Evolutionary conservation across 75 land plant species (phyloP), one percentile per base, ranked within the genome.

Genomic region (Picea glauca): DNA sequence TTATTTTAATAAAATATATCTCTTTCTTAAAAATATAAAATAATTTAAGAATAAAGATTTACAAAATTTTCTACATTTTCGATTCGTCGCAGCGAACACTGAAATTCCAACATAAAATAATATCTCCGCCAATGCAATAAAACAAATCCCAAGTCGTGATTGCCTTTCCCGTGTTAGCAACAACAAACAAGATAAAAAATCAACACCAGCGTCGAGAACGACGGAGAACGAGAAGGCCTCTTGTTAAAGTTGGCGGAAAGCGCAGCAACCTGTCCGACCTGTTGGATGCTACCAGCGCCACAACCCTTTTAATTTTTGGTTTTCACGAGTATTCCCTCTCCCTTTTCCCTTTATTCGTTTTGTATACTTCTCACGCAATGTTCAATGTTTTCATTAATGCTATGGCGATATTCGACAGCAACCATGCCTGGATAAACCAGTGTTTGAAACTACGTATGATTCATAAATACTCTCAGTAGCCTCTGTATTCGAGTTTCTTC

Each of bases 181-280:
- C 50, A 46, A 46, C 50, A 6, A 46, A 46, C 5, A 46, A 5
- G 6, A 46, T 46, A 46, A 40, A 20, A 68, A 40, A 68, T 40
- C 11, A 68, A 40, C 5, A 68, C 40, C 12, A 68, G 40, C 54
- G 72, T 38, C 72, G 38, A 64, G 33, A 32, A 1, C 38, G 15
- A 14, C 5, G 8, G 1, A 20, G 50, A 68, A 68, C 72, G 72
- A 30, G 72, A 68, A 40, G 50, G 72, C 11, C 20, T 65, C 5
- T 40, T 1, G 72, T 68, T 35, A 67, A 68, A 40, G 72, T 40
- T 68, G 72, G 50, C 72, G 21, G 68, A 65, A 33, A 35, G 68
- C 14, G 31, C 14, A 4, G 20, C 0, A 40, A 68, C 2, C 30
- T 62, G 50, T 40, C 72, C 17, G 72, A 68, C 38, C 40, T 40